Percentiles rank a stretch among this genome's conserved stretches.
Evolutionary conservation across 257 asterid species (phyloP).

Genomic region (Cinchona pubescens): DNA sequence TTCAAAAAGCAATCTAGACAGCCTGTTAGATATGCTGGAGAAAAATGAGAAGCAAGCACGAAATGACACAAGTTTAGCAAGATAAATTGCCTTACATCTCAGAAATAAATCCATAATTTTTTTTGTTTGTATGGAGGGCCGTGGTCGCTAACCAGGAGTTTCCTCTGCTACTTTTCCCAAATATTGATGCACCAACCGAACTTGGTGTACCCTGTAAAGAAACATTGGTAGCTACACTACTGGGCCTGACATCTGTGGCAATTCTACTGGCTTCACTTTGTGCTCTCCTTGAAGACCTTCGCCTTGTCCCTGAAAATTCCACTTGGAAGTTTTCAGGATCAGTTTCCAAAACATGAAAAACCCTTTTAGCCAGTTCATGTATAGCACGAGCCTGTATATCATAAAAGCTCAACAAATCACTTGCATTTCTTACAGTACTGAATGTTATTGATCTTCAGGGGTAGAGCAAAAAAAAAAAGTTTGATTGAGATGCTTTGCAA

Average conservation of each 20-base stretch:
- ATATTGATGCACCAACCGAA: slow-evolving; percentile 25
- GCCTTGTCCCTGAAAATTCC: slow-evolving; percentile 61
- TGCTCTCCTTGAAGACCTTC: slow-evolving; percentile 65
- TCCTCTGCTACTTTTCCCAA: slow-evolving; percentile 25
- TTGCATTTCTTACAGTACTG: neutral
- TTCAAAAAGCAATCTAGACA: neutral
- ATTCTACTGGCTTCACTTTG: slow-evolving; percentile 32
- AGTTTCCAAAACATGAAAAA: slow-evolving; percentile 55
- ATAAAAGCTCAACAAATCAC: slow-evolving; percentile 1
- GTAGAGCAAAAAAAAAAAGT: neutral
- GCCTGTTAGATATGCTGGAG: neutral
- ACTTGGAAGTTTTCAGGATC: slow-evolving; percentile 55
- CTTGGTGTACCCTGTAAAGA: slow-evolving; percentile 18
- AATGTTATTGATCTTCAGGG: neutral
- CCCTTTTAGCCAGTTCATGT: slow-evolving; percentile 74
- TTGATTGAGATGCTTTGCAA: neutral
- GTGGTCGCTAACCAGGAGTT: slow-evolving; percentile 8
- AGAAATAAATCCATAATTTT: slow-evolving; percentile 10
- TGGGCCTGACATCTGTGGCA: slow-evolving; percentile 7
- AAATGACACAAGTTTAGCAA: neutral
- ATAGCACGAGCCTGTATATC: slow-evolving; percentile 67
- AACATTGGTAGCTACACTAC: slow-evolving; percentile 1
- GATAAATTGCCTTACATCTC: slow-evolving; percentile 27
- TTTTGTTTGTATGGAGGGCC: slow-evolving; percentile 16
- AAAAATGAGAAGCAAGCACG: no score